Evolutionary conservation across 306 rosid genomes (phyloP).

Genomic region (Pyrus bretschneideri): DNA sequence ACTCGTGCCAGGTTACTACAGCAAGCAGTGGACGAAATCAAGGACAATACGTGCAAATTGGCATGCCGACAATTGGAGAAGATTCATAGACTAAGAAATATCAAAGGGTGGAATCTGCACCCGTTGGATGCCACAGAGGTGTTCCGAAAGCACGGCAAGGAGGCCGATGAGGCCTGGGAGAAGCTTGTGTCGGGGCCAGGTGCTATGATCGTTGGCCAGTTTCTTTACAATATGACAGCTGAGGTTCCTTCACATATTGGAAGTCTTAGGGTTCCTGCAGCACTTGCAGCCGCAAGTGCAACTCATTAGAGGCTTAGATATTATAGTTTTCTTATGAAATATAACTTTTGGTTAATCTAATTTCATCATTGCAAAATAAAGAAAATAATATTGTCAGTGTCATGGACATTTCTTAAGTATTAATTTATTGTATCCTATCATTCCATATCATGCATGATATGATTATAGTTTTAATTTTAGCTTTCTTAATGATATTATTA

Average conservation of each 20-base stretch:
- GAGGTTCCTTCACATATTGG: slow-evolving; percentile 3
- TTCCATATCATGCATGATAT: neutral
- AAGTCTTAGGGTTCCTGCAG: slow-evolving; percentile 8
- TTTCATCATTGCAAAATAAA: neutral
- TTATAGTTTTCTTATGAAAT: neutral
- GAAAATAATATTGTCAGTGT: neutral
- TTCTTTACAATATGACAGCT: slow-evolving; percentile 22
- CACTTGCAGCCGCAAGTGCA: slow-evolving; percentile 35
- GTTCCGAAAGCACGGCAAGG: slow-evolving; percentile 37
- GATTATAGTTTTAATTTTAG: neutral
- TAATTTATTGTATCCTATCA: neutral
- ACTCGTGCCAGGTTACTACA: slow-evolving; percentile 14
- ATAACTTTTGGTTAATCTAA: neutral
- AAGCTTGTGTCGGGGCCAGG: slow-evolving; percentile 50
- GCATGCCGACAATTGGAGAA: slow-evolving; percentile 53
- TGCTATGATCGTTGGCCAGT: slow-evolving; percentile 34
- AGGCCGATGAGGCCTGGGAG: slow-evolving; percentile 61
- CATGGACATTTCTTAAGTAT: neutral
- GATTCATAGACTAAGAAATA: slow-evolving; percentile 41
- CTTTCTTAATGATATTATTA: neutral
- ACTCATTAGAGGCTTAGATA: slow-evolving; percentile 14
- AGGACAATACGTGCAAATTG: slow-evolving; percentile 50
- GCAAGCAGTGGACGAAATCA: slow-evolving; percentile 41
- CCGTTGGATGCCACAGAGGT: slow-evolving; percentile 66
- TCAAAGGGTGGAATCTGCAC: slow-evolving; percentile 65